phyloP scores from a whole-genome alignment of 768 basidiomycete species.

The Pholiota conissans region DNA sequence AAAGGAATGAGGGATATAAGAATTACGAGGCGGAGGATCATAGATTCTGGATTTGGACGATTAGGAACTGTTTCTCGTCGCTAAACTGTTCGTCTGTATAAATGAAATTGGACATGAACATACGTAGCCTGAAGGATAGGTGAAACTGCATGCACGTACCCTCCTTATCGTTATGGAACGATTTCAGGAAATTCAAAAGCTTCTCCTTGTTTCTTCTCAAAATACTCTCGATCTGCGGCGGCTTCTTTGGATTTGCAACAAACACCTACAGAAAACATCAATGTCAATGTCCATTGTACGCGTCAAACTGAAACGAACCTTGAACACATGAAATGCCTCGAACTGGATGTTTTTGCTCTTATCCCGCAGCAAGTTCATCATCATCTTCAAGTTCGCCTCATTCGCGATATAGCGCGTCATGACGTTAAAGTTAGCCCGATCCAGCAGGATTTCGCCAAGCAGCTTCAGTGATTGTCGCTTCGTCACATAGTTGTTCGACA shows the following conservation, averaged over 20 bases:
- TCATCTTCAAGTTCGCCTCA: constrained; percentile 97
- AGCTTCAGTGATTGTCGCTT: constrained; percentile 98
- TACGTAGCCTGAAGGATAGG: background rate
- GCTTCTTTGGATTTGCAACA: constrained; percentile 99
- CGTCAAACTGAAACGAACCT: constrained; percentile 54
- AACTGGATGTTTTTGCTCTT: constrained; percentile 99
- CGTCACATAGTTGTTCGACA: constrained; percentile 97
- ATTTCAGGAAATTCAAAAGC: constrained; percentile 82
- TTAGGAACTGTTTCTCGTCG: constrained; percentile 96
- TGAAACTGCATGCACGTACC: constrained; percentile 46
- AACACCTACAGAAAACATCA: constrained; percentile 61
- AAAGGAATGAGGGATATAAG: too few relatives aligned
- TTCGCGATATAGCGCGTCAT: constrained; percentile 98
- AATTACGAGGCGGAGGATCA: constrained; percentile 35
- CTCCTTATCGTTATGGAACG: constrained; percentile 98
- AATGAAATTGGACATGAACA: background rate
- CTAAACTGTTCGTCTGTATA: constrained; percentile 89
- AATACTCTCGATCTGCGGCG: constrained; percentile 90
- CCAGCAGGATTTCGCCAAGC: constrained; percentile 95
- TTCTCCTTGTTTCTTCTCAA: constrained; percentile 94
- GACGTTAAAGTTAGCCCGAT: constrained; percentile 96
- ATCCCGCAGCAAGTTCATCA: constrained; percentile 98
- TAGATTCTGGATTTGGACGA: constrained; percentile 84
- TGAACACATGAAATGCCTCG: constrained; percentile 99
- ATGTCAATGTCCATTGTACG: background rate